phyloP scores from a whole-genome alignment of 768 basidiomycete species.

The Boletus edulis region DNA sequence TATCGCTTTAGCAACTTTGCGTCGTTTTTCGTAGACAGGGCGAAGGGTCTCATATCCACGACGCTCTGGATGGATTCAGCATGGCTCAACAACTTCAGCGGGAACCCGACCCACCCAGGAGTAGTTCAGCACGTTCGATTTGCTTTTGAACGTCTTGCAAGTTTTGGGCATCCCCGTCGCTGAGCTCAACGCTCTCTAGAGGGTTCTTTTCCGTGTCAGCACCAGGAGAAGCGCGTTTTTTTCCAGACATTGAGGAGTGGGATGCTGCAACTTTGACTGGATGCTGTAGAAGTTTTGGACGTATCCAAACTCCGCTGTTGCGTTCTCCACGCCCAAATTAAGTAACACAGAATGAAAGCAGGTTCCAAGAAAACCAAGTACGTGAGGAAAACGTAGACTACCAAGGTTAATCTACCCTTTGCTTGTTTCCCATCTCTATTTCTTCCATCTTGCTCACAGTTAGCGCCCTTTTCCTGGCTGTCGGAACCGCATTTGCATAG shows the following conservation, averaged over 20 bases:
- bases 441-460: constrained; percentile 52
- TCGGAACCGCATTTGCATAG: constrained; percentile 36
- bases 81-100: background rate
- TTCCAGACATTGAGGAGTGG: constrained; percentile 36
- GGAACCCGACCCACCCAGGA: constrained; percentile 54
- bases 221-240: constrained; percentile 80
- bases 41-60: constrained; percentile 53
- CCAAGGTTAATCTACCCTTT: constrained; percentile 60
- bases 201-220: constrained; percentile 72
- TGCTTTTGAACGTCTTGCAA: constrained; percentile 65
- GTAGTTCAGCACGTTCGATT: constrained; percentile 66
- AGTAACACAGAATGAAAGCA: constrained; percentile 3
- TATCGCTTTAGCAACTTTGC: constrained; percentile 61
- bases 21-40: constrained; percentile 70
- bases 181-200: constrained; percentile 63
- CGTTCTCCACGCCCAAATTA: constrained; percentile 8
- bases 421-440: constrained; percentile 81
- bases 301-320: constrained; percentile 32
- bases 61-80: constrained; percentile 48
- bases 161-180: constrained; percentile 69
- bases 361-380: background rate
- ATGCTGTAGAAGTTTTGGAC: constrained; percentile 19
- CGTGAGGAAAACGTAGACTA: background rate
- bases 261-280: constrained; percentile 5
- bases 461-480: constrained; percentile 35